These are phyloP conservation scores for Colletotrichum abscissum DNA, from an alignment of 2,329 filamentous ascomycete genomes.

Conservation along the genomic window DNA sequence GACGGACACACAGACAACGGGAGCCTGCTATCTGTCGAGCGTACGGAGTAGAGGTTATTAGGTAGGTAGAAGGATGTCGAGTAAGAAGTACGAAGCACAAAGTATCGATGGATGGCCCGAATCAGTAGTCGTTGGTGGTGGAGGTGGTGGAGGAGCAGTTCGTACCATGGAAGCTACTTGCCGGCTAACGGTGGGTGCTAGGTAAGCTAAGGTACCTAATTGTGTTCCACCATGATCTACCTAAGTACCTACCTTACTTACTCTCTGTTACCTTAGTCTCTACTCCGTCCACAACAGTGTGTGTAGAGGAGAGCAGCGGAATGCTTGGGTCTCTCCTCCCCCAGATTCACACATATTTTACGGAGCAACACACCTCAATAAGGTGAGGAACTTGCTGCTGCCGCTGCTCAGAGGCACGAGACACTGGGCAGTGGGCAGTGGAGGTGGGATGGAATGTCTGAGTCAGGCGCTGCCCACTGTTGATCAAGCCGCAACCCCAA, in stretches of 20 bases:
- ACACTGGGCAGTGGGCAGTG: too few relatives aligned
- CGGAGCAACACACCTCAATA: not conserved
- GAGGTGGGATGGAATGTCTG: conserved; percentile 8
- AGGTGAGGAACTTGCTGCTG: not conserved
- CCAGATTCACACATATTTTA: conserved; percentile 16
- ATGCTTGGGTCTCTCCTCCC: conserved; percentile 9
- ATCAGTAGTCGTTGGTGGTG: not conserved
- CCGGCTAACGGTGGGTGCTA: not conserved
- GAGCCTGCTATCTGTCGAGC: not conserved
- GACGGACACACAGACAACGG: not conserved
- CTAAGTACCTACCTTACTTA: too few relatives aligned
- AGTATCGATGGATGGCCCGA: not conserved
- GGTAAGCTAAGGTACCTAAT: not conserved
- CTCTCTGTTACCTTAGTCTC: too few relatives aligned
- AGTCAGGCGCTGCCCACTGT: conserved; percentile 23
- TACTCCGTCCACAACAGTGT: too few relatives aligned
- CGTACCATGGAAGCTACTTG: not conserved
- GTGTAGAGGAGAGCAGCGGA: not conserved
- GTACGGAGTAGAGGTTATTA: too few relatives aligned
- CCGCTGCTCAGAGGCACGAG: not conserved
- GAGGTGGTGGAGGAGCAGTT: not conserved
- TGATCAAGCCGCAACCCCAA: conserved; percentile 1
- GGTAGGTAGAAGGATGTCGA: too few relatives aligned
- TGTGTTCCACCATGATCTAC: too few relatives aligned
- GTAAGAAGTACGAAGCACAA: too few relatives aligned